phyloP scores from a whole-genome alignment of 257 asterid species.

The Nicotiana otophora region DNA sequence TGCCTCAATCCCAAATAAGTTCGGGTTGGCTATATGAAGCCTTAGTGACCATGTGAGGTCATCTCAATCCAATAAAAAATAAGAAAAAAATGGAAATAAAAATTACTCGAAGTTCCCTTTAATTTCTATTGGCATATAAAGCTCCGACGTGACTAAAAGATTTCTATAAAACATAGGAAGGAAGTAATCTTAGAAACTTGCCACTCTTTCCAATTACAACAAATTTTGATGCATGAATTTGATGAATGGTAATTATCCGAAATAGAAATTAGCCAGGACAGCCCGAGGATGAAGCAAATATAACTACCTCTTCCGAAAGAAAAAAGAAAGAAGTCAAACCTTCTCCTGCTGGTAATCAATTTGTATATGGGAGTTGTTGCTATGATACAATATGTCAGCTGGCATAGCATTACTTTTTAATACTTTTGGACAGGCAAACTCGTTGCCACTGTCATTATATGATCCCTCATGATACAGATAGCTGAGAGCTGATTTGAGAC shows the following conservation, averaged over 20 bases:
- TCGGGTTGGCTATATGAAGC: not conserved
- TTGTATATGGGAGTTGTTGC: slow-evolving; percentile 34
- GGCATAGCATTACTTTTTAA: slow-evolving; percentile 37
- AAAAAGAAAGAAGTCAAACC: slow-evolving; percentile 7
- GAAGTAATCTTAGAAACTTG: not conserved
- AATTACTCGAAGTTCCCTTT: not conserved
- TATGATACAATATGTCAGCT: slow-evolving; percentile 27
- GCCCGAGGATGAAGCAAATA: not conserved
- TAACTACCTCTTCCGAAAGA: not conserved
- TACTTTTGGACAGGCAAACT: slow-evolving; percentile 25
- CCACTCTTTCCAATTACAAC: not conserved
- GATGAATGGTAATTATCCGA: not conserved
- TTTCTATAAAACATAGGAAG: not conserved
- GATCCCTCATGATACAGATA: slow-evolving; percentile 51
- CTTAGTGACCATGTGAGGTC: not conserved
- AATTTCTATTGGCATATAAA: not conserved
- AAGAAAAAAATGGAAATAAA: not conserved
- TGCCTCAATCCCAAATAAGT: not conserved
- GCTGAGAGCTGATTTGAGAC: slow-evolving; percentile 56
- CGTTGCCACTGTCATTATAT: slow-evolving; percentile 31
- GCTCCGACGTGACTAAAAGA: not conserved
- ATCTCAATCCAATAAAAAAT: not conserved
- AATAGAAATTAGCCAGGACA: not conserved
- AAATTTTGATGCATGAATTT: not conserved
- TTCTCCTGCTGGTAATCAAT: slow-evolving; percentile 44